Evolutionary conservation across 2,329 filamentous ascomycete genomes (phyloP).

Genomic region (Phoma herbarum): DNA sequence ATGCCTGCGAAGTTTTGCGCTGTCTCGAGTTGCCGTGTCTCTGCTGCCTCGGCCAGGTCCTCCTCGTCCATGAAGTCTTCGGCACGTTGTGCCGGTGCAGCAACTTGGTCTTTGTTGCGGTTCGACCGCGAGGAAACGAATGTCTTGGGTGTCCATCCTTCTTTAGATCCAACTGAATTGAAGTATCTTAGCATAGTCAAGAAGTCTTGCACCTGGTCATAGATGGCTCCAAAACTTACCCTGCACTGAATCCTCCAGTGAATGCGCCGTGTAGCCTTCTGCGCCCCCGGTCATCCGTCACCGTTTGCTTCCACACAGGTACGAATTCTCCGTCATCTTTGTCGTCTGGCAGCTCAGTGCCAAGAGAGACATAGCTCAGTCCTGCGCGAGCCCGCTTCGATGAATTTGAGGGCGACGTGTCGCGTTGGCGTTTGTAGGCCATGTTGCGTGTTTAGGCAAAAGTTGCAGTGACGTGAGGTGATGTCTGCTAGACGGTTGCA

Average conservation of each 20-base stretch:
- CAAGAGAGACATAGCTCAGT: constrained; percentile 57
- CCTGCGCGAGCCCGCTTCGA: constrained; percentile 77
- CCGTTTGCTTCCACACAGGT: constrained; percentile 98
- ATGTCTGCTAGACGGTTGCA: not conserved
- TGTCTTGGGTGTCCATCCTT: constrained; percentile 92
- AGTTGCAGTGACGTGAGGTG: constrained; percentile 4
- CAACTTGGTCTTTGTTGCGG: constrained; percentile 72
- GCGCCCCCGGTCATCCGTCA: constrained; percentile 88
- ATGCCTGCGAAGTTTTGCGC: constrained; percentile 77
- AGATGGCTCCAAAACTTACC: constrained; percentile 64
- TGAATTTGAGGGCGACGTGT: constrained; percentile 47
- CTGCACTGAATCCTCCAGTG: constrained; percentile 95
- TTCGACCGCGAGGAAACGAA: constrained; percentile 90
- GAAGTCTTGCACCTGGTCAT: constrained; percentile 37
- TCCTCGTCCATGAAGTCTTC: constrained; percentile 99
- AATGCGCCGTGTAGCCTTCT: constrained; percentile 96
- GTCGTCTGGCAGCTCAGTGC: constrained; percentile 82
- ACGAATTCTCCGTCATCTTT: constrained; percentile 93
- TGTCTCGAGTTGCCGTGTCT: constrained; percentile 78
- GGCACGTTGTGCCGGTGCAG: constrained; percentile 71
- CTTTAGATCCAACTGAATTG: constrained; percentile 97
- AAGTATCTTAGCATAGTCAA: constrained; percentile 75
- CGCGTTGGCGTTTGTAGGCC: constrained; percentile 47
- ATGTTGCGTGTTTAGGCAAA: constrained; percentile 25
- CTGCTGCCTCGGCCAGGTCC: constrained; percentile 85